Conservation (phyloP, 116 monocot genomes). For the Trichopus zeylanicus region DNA sequence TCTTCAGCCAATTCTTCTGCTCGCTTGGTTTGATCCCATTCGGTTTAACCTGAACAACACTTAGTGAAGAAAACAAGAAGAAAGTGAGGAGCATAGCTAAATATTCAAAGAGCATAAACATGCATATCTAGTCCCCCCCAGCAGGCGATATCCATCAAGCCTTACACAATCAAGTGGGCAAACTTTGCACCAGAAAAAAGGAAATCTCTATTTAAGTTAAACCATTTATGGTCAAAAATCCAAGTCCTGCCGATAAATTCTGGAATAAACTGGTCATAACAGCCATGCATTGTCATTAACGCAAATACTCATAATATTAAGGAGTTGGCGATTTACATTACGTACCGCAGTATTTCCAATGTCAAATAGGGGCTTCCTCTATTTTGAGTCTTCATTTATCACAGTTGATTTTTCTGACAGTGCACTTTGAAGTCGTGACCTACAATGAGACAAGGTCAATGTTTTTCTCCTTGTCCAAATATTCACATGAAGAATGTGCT, state of each 20-base stretch:
- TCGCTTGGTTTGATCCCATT: conserved; percentile 24
- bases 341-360: conserved; percentile 72
- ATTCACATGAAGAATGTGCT: conserved; percentile 14
- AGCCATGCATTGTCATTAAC: no score
- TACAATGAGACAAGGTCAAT: conserved; percentile 46
- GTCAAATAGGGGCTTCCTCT: conserved; percentile 63
- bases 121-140: no score
- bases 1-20: conserved; percentile 75
- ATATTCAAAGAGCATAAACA: no score
- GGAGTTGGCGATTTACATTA: not conserved
- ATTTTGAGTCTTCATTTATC: conserved; percentile 8
- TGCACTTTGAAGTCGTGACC: conserved; percentile 57
- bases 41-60: conserved; percentile 26
- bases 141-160: no score
- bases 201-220: no score
- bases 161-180: no score
- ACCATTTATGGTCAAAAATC: no score
- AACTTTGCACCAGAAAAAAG: no score
- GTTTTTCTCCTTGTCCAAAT: conserved; percentile 24
- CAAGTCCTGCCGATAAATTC: no score
- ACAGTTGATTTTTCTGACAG: conserved; percentile 22
- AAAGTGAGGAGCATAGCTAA: no score
- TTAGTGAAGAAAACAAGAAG: no score
- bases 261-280: no score
- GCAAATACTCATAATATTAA: not conserved